These are phyloP conservation scores for Colletotrichum ledebouriae DNA, from an alignment of 2,329 filamentous ascomycete species.

Conservation along the genomic window DNA sequence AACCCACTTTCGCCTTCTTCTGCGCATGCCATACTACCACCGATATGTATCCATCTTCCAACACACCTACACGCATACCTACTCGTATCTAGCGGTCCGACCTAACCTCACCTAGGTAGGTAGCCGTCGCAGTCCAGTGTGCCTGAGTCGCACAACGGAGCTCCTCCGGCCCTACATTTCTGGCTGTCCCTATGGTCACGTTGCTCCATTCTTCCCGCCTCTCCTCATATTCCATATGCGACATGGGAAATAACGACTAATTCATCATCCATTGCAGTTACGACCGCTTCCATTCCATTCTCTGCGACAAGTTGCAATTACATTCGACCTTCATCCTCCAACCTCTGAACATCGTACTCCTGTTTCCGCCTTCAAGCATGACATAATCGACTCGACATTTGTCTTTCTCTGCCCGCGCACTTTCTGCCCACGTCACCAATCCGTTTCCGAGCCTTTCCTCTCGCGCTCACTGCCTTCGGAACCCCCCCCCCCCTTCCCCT, in stretches of 20 bases:
- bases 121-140: too few relatives aligned
- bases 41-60: too few relatives aligned
- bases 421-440: background rate
- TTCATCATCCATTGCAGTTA: background rate
- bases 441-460: conserved; percentile 4
- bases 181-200: background rate
- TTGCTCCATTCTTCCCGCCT: conserved; percentile 24
- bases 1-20: too few relatives aligned
- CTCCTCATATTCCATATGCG: conserved; percentile 14
- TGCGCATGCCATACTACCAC: too few relatives aligned
- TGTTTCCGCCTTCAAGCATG: conserved; percentile 25
- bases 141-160: background rate
- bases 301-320: background rate
- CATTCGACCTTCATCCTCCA: conserved; percentile 1
- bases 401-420: conserved; percentile 17
- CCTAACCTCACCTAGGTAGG: conserved; percentile 11
- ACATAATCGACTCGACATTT: conserved; percentile 21
- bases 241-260: conserved; percentile 14
- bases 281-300: conserved; percentile 18
- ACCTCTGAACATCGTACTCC: background rate
- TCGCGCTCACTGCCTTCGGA: too few relatives aligned
- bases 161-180: conserved; percentile 25
- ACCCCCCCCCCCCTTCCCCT: background rate
- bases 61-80: background rate
- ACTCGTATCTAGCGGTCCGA: background rate